Evolutionary conservation across 2,329 filamentous ascomycete genomes (phyloP).

Genomic region (Sordariomycetes sp.): DNA sequence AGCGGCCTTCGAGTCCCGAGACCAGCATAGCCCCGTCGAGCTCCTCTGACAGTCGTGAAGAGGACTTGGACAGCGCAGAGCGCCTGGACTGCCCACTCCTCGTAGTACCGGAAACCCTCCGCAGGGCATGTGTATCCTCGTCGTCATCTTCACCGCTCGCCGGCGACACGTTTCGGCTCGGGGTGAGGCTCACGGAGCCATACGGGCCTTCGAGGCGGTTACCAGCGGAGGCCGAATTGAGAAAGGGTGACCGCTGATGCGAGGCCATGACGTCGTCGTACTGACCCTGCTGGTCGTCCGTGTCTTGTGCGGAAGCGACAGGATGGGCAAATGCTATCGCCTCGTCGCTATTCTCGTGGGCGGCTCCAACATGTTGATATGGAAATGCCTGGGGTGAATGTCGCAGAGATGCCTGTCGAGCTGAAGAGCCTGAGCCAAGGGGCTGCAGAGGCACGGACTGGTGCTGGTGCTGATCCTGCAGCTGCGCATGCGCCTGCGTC

Average conservation of each 20-base stretch:
- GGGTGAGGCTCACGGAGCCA: slow-evolving; percentile 25
- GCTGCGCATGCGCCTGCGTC: slow-evolving; percentile 1
- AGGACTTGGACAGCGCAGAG: slow-evolving; percentile 20
- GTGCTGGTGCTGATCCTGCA: slow-evolving; percentile 1
- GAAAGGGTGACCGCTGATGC: slow-evolving; percentile 22
- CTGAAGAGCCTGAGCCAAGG: background rate
- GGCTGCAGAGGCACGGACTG: slow-evolving; percentile 4
- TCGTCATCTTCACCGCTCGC: slow-evolving; percentile 21
- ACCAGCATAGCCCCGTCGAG: slow-evolving; percentile 41
- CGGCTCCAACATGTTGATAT: slow-evolving; percentile 2
- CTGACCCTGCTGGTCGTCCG: slow-evolving; percentile 3
- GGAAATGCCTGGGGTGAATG: background rate
- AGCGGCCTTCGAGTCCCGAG: slow-evolving; percentile 43
- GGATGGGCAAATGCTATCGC: slow-evolving; percentile 4
- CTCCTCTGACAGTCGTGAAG: slow-evolving; percentile 34
- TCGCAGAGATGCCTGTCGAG: background rate
- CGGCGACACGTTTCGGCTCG: slow-evolving; percentile 25
- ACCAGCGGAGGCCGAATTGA: slow-evolving; percentile 14
- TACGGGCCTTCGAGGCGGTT: slow-evolving; percentile 21
- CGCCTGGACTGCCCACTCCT: slow-evolving; percentile 21
- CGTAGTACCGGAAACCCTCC: slow-evolving; percentile 22
- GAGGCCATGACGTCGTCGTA: slow-evolving; percentile 20
- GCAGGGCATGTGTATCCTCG: slow-evolving; percentile 20
- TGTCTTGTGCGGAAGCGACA: background rate
- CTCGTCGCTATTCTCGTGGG: slow-evolving; percentile 1